Conservation (phyloP, 805 yeast genomes). For the Candida ovalis region DNA sequence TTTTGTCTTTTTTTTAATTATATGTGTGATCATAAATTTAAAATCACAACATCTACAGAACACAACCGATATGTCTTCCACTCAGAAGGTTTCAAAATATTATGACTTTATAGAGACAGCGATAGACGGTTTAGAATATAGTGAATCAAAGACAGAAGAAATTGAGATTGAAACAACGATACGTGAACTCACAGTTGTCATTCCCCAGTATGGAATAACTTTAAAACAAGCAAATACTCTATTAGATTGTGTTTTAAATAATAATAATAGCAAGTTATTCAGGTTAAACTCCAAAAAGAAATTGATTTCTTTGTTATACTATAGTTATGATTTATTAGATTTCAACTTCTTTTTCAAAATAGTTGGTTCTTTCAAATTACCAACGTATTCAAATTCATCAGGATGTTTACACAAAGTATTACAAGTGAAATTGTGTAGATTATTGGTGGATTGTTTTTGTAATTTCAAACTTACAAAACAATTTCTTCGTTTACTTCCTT, state of each 20-base stretch:
- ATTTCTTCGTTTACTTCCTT: slow-evolving; percentile 19
- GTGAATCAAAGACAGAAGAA: neutral
- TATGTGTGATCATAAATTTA: too few relatives aligned
- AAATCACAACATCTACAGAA: too few relatives aligned
- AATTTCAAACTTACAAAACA: slow-evolving; percentile 20
- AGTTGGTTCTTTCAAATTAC: slow-evolving; percentile 18
- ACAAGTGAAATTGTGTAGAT: slow-evolving; percentile 18
- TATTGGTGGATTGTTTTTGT: slow-evolving; percentile 19
- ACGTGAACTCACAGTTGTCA: slow-evolving; percentile 17
- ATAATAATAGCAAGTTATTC: slow-evolving; percentile 11
- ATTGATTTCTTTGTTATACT: slow-evolving; percentile 12
- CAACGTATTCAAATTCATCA: slow-evolving; percentile 20
- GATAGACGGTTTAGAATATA: neutral
- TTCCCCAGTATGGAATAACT: slow-evolving; percentile 24
- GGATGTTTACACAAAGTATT: slow-evolving; percentile 11
- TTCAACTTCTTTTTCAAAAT: slow-evolving; percentile 19
- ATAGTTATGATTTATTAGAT: slow-evolving; percentile 22
- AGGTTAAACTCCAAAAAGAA: slow-evolving; percentile 12
- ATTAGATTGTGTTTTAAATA: slow-evolving; percentile 18
- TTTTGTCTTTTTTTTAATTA: too few relatives aligned
- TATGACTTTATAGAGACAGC: neutral
- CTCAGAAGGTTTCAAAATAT: neutral
- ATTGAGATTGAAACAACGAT: slow-evolving; percentile 9
- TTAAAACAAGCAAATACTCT: slow-evolving; percentile 15
- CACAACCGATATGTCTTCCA: neutral